Evolutionary conservation across 805 yeast species (phyloP).

Genomic region (Vanderwaltozyma polyspora): DNA sequence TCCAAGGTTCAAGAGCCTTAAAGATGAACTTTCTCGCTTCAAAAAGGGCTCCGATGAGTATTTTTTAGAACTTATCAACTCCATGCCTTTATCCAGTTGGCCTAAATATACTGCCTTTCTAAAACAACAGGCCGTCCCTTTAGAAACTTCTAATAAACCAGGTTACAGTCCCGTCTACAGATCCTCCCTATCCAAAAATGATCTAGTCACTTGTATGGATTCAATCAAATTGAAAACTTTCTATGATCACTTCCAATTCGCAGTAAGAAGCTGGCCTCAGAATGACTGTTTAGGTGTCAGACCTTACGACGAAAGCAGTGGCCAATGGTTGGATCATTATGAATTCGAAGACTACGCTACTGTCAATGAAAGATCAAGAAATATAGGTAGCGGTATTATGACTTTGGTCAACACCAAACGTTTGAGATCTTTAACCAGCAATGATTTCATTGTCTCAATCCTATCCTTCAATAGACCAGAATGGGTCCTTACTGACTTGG

Average conservation of each 20-base stretch:
- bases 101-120: conserved; percentile 16
- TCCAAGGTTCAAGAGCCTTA: conserved; percentile 11
- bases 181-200: conserved; percentile 28
- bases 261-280: conserved; percentile 29
- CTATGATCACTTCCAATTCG: conserved; percentile 34
- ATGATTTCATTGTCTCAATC: conserved; percentile 41
- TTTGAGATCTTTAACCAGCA: conserved; percentile 18
- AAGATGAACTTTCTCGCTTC: conserved; percentile 9
- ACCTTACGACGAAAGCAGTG: conserved; percentile 22
- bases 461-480: conserved; percentile 51
- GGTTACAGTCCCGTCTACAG: conserved; percentile 42
- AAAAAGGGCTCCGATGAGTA: conserved; percentile 21
- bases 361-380: conserved; percentile 33
- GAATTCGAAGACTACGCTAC: background rate
- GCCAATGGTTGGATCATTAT: conserved; percentile 30
- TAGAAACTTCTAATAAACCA: conserved; percentile 28
- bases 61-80: conserved; percentile 11
- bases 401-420: conserved; percentile 32
- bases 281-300: conserved; percentile 39
- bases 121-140: conserved; percentile 25
- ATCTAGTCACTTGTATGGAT: conserved; percentile 31
- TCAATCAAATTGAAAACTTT: conserved; percentile 33
- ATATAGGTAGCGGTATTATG: conserved; percentile 47
- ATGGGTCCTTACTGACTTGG: conserved; percentile 63
- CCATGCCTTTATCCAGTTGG: conserved; percentile 17